Base-by-base conservation (phyloP, 2,329 filamentous ascomycete genomes). In the Verticillium alfalfae region DNA sequence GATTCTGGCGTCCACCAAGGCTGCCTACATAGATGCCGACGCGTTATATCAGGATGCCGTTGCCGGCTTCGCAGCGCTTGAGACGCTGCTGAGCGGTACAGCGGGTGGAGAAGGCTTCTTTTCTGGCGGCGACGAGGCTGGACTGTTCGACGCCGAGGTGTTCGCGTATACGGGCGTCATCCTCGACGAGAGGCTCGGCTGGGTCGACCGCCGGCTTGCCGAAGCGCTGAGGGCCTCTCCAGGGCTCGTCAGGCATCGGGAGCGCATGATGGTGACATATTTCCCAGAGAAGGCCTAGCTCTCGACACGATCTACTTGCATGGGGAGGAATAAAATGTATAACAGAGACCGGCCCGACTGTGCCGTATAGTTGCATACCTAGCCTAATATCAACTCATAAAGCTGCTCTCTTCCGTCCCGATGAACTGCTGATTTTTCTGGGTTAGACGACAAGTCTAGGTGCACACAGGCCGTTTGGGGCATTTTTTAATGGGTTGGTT, bases 141-240 rank as follows among this genome's bases (percentile, higher is more conserved):
- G 88, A 0, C 71, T 94, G 31, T 94, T 98, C 68, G 95, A 99
- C 75, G 93, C 94, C 7, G 87, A 86, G 60, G 85, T 98, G 2
- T 98, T 97, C 76, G 88, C 92, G 3, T 99, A 97, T 74, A 93
- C 91, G 0, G 87, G 96, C 73, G 78, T 96, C 58, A 79, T 98
- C 59, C 76, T 96, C 59, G 86, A 90, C 63, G 81, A 87, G 69
- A 64, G 64, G 8, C 65, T 92, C 66, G 79, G 76, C 1, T 93
- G 91, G 90, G 79, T 78, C 62, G 85, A 91, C 61, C 82, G 81
- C 63, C 78, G 80, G 60, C 76, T 96, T 59, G 79, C 74, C 15
- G 79, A 83, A 61, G 76, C 84, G 58, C 70, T 96, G 62, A 74
- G 72, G 59, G 78, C 77, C 62, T 83, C 86, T 67, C 78, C 79